Conservation (phyloP, 208 protist species). For the Leishmania amazonensis region DNA sequence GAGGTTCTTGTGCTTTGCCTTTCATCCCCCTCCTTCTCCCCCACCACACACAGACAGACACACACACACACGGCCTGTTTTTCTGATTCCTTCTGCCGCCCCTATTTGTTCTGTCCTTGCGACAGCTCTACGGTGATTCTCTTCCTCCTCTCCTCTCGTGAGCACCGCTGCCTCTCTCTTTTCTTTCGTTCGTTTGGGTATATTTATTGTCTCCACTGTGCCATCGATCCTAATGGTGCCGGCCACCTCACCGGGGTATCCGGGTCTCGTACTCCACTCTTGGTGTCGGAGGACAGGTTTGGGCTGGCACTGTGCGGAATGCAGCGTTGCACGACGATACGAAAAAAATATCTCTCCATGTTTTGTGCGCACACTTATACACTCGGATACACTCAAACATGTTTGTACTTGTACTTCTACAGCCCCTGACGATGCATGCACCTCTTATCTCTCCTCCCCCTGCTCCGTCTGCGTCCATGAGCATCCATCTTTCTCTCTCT, state of each 20-base stretch:
- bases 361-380: not conserved
- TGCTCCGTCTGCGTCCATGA: not conserved
- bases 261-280: not conserved
- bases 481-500: not conserved
- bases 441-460: not conserved
- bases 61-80: not conserved
- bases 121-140: not conserved
- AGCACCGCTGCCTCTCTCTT: not conserved
- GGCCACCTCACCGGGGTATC: not conserved
- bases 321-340: not conserved
- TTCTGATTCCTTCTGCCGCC: constrained; percentile 1
- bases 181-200: not conserved
- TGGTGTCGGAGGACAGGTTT: not conserved
- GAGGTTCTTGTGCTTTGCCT: not conserved
- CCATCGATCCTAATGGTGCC: not conserved
- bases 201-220: not conserved
- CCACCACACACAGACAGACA: no score
- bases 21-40: no score
- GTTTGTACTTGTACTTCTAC: not conserved
- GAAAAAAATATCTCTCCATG: no score
- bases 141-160: not conserved
- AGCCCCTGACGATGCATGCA: not conserved
- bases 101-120: not conserved
- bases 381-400: not conserved
- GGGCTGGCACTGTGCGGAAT: not conserved